Evolutionary conservation across 345 rosid genomes (phyloP), one percentile per base, ranked within the genome.

Genomic region (Physaria fendleri): DNA sequence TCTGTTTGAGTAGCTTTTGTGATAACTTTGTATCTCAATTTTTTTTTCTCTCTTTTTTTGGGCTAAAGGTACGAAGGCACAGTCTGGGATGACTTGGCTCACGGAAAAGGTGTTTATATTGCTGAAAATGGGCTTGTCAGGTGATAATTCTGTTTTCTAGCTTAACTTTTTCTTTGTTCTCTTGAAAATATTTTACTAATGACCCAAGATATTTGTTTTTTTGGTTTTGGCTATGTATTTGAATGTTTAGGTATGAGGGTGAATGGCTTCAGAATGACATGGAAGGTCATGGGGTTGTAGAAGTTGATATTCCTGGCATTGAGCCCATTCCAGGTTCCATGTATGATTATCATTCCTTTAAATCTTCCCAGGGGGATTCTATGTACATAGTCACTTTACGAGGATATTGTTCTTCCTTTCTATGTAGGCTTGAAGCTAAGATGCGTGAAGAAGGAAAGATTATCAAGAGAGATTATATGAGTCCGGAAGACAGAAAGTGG

Each of bases 21-120:
- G 51, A 22, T 62, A 38, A 21, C 62, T 65, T 61, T 13, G 14
- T 47, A 9, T 47, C 15, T 56, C 37, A 38, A 13, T 21, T 59
- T 2, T 45, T 6, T 2, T 60, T 23, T 53, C 22, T 39, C 23
- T 34, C 39, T 34, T 55, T 65, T 61, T 38, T 56, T 35, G 39
- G 54, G 63, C 32, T 68, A 13, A 61, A 90, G 97, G 76, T 87
- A 91, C 49, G 96, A 91, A 85, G 98, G 98, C 33, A 85, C 96
- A 11, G 79, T 91, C 20, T 91, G 96, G 96, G 95, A 91, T 85
- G 95, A 87, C 71, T 65, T 81, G 80, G 98, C 98, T 76, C 91
- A 82, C 65, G 98, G 96, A 4, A 91, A 87, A 77, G 98, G 98
- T 74, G 98, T 91, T 65, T 88, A 85, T 46, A 73, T 82, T 28